Evolutionary conservation across 257 asterid genomes (phyloP).

Genomic region (Osmanthus fragrans): DNA sequence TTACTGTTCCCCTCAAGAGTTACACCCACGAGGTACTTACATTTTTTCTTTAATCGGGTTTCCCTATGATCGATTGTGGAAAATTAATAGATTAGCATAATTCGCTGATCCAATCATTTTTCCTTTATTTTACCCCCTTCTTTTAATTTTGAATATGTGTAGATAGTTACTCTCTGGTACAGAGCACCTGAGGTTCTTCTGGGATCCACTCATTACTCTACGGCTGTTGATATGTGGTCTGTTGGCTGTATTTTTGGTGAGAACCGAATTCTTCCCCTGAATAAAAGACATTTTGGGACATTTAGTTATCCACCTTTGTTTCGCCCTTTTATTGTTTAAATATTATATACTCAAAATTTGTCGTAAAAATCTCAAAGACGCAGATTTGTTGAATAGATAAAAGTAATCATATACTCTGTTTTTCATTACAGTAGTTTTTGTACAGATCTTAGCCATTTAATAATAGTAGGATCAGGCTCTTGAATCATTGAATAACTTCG

Average conservation of each 20-base stretch:
- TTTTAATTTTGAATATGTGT: not conserved
- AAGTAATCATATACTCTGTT: too few relatives aligned
- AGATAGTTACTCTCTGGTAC: conserved; percentile 95
- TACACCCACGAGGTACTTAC: conserved; percentile 79
- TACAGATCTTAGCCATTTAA: not conserved
- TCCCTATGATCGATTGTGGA: not conserved
- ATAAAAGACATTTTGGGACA: not conserved
- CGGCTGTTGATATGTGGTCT: conserved; percentile 98
- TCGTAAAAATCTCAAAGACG: not conserved
- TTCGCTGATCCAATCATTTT: conserved; percentile 10
- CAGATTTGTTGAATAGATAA: not conserved
- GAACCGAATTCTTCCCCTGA: not conserved
- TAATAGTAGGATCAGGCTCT: not conserved
- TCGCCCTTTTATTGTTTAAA: not conserved
- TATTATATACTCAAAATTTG: not conserved
- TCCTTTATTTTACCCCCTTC: not conserved
- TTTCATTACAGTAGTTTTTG: not conserved
- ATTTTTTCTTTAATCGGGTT: not conserved
- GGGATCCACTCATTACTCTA: conserved; percentile 88
- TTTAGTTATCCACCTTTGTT: not conserved
- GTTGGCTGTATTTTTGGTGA: conserved; percentile 92
- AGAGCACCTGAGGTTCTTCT: conserved; percentile 96
- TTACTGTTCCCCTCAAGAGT: conserved; percentile 93
- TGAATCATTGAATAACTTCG: conserved; percentile 2
- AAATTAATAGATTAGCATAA: not conserved